Conservation (phyloP, 495 filamentous ascomycete genomes). For the Trichoderma reesei region DNA sequence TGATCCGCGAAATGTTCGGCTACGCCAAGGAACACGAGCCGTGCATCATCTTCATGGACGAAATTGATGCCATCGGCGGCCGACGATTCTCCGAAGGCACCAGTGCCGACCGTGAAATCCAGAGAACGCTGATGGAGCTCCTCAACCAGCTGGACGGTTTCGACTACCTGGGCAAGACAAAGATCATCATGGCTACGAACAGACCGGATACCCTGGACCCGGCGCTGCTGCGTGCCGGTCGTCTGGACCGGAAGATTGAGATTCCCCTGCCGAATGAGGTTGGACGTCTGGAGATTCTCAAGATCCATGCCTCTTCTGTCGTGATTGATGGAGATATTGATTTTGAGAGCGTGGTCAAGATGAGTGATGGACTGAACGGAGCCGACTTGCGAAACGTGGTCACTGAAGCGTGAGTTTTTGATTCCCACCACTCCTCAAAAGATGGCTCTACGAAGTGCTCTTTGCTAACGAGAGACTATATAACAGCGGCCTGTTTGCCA, state of each 20-base stretch:
- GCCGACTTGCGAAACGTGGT: conserved; percentile 97
- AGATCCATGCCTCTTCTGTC: conserved; percentile 88
- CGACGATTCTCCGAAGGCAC: conserved; percentile 97
- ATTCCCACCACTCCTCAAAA: not conserved
- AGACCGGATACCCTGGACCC: conserved; percentile 96
- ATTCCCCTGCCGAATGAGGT: conserved; percentile 99
- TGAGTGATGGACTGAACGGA: conserved; percentile 96
- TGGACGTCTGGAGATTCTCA: conserved; percentile 92
- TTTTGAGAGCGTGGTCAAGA: conserved; percentile 99
- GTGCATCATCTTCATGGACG: conserved; percentile 99
- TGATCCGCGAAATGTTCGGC: conserved; percentile 99
- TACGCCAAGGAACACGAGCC: conserved; percentile 99
- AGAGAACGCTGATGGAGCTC: conserved; percentile 97
- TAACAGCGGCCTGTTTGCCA: conserved; percentile 80
- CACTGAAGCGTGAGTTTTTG: conserved; percentile 79
- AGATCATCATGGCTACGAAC: conserved; percentile 99
- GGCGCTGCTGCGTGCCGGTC: conserved; percentile 83
- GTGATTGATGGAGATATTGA: conserved; percentile 91
- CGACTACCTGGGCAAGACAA: conserved; percentile 98
- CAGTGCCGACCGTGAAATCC: conserved; percentile 95
- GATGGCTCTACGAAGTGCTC: not conserved
- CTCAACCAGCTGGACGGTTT: conserved; percentile 99
- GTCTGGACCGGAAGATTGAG: conserved; percentile 96
- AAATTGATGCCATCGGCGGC: conserved; percentile 98
- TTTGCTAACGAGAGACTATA: conserved; percentile 19